phyloP scores from a whole-genome alignment of 2,329 filamentous ascomycete genomes.

The Cordyceps javanica region DNA sequence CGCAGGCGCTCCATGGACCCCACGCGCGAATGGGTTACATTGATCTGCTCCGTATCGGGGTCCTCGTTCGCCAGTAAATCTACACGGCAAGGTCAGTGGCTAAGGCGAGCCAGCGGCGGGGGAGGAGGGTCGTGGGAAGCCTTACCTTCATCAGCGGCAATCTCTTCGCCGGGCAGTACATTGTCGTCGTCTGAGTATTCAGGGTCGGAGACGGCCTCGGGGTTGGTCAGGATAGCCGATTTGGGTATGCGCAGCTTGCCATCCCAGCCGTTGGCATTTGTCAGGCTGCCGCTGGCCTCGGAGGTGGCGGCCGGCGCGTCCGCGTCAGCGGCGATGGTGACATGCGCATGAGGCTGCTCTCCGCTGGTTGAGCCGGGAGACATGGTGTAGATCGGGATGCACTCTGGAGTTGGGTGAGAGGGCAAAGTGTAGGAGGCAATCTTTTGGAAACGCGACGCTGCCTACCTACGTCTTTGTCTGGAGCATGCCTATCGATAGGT shows the following conservation, averaged over 20 bases:
- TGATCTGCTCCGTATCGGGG: conserved; percentile 66
- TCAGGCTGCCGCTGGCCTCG: conserved; percentile 33
- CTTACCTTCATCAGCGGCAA: conserved; percentile 74
- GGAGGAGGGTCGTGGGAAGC: conserved; percentile 1
- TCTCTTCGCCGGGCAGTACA: conserved; percentile 64
- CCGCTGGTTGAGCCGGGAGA: conserved; percentile 28
- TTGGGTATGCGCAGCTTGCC: conserved; percentile 73
- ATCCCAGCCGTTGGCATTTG: conserved; percentile 70
- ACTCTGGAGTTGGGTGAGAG: neutral
- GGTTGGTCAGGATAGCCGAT: conserved; percentile 58
- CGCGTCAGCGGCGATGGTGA: conserved; percentile 41
- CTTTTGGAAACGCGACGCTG: neutral
- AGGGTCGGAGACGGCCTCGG: conserved; percentile 75
- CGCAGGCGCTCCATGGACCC: conserved; percentile 68
- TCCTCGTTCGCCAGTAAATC: conserved; percentile 58
- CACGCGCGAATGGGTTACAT: conserved; percentile 83
- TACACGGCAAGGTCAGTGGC: conserved; percentile 21
- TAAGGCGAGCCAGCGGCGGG: neutral
- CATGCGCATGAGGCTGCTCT: conserved; percentile 35
- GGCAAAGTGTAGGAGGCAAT: neutral
- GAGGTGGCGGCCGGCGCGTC: neutral
- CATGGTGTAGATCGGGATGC: conserved; percentile 28
- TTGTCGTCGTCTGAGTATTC: conserved; percentile 74
- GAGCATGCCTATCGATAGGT: conserved; percentile 2
- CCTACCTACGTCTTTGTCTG: neutral